Conservation (phyloP, 805 yeast genomes). For the Myxozyma kluyveri region DNA sequence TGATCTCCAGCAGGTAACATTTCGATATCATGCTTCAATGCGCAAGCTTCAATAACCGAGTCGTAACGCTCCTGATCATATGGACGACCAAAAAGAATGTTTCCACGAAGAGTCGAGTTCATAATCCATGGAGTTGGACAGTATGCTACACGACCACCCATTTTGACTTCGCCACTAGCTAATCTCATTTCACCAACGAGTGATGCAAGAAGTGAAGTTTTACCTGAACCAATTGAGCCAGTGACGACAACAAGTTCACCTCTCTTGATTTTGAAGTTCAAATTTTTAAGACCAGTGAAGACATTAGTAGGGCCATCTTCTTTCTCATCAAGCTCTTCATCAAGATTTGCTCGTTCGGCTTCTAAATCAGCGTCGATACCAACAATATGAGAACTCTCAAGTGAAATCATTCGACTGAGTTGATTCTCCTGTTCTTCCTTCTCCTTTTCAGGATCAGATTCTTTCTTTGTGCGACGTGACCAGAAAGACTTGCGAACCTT, state of each 20-base stretch:
- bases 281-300: conserved; percentile 40
- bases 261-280: conserved; percentile 53
- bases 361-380: conserved; percentile 5
- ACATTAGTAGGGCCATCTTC: background rate
- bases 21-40: conserved; percentile 62
- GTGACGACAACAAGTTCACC: conserved; percentile 75
- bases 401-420: conserved; percentile 24
- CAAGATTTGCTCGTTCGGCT: conserved; percentile 30
- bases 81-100: conserved; percentile 65
- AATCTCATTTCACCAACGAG: conserved; percentile 69
- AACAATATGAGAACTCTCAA: conserved; percentile 30
- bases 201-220: conserved; percentile 68
- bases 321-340: background rate
- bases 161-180: conserved; percentile 49
- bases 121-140: conserved; percentile 82
- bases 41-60: conserved; percentile 59
- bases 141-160: conserved; percentile 52
- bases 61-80: conserved; percentile 53
- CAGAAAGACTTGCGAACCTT: conserved; percentile 3
- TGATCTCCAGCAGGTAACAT: conserved; percentile 69
- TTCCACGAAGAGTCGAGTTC: conserved; percentile 71
- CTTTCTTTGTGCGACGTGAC: background rate
- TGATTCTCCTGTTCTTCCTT: conserved; percentile 21
- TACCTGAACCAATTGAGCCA: conserved; percentile 84
- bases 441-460: conserved; percentile 12